phyloP scores from a whole-genome alignment of 2,329 filamentous ascomycete genomes.

The Orbilia brochopaga region DNA sequence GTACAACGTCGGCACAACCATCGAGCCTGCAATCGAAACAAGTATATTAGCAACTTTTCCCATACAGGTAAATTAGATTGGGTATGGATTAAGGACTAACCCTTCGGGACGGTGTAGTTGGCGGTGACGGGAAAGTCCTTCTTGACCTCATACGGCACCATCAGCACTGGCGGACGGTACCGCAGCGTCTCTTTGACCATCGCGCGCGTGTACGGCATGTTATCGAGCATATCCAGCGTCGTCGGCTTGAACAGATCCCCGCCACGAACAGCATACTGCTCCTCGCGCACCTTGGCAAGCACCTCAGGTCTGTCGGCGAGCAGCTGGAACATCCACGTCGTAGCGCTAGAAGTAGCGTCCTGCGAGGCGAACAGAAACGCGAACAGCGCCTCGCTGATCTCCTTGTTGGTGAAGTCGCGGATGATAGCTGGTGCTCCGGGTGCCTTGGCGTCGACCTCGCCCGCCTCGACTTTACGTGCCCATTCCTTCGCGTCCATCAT shows the following conservation, averaged over 20 bases:
- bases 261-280: constrained; percentile 78
- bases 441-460: constrained; percentile 63
- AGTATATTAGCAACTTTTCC: constrained; percentile 6
- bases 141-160: constrained; percentile 95
- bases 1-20: constrained; percentile 92
- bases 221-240: constrained; percentile 84
- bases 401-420: constrained; percentile 84
- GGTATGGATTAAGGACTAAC: too few relatives aligned
- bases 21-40: constrained; percentile 66
- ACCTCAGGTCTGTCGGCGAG: constrained; percentile 93
- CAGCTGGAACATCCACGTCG: constrained; percentile 93
- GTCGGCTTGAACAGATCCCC: constrained; percentile 74
- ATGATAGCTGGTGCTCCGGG: constrained; percentile 75
- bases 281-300: constrained; percentile 85
- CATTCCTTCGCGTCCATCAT: constrained; percentile 87
- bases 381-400: constrained; percentile 92
- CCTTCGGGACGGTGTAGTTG: constrained; percentile 89
- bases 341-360: constrained; percentile 91
- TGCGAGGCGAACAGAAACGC: constrained; percentile 97
- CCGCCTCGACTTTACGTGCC: constrained; percentile 76
- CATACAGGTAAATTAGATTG: too few relatives aligned
- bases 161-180: constrained; percentile 93
- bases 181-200: constrained; percentile 89
- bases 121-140: constrained; percentile 90
- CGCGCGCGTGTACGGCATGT: constrained; percentile 85